Evolutionary conservation across 2,329 filamentous ascomycete genomes (phyloP).

Genomic region (Cordyceps militaris): DNA sequence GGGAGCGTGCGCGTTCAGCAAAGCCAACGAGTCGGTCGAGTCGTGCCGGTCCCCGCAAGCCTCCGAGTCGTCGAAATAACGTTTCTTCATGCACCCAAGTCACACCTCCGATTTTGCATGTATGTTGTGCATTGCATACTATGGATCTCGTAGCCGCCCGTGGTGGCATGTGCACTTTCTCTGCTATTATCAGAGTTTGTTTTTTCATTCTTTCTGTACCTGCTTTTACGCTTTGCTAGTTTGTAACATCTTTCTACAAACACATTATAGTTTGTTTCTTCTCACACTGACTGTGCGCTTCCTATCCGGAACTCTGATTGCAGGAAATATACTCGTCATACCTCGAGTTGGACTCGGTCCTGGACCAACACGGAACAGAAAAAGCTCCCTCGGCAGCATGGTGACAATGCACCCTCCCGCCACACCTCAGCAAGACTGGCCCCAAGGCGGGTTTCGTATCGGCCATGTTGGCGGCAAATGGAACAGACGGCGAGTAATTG

Average conservation of each 20-base stretch:
- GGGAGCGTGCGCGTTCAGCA: background rate
- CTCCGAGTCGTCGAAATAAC: background rate
- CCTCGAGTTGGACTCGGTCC: background rate
- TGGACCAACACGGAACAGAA: background rate
- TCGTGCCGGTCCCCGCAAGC: background rate
- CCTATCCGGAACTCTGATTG: too few species aligned
- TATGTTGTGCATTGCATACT: background rate
- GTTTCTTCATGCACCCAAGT: background rate
- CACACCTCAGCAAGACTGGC: background rate
- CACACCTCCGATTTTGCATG: background rate
- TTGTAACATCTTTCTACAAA: too few species aligned
- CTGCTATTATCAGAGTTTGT: background rate
- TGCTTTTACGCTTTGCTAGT: too few species aligned
- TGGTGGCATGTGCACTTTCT: background rate
- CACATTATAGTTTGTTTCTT: too few species aligned
- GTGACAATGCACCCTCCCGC: background rate
- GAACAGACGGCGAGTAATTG: background rate
- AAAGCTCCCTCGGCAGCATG: background rate
- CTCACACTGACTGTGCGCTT: too few species aligned
- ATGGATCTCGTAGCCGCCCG: background rate
- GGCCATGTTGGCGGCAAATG: background rate
- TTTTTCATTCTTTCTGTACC: background rate
- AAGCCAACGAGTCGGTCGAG: background rate
- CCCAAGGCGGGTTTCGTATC: background rate
- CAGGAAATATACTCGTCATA: too few species aligned